A percentile compares a stretch with the other conserved stretches of the same genome.
phyloP scores from a whole-genome alignment of 805 yeast species.

The Candida peoriensis region DNA sequence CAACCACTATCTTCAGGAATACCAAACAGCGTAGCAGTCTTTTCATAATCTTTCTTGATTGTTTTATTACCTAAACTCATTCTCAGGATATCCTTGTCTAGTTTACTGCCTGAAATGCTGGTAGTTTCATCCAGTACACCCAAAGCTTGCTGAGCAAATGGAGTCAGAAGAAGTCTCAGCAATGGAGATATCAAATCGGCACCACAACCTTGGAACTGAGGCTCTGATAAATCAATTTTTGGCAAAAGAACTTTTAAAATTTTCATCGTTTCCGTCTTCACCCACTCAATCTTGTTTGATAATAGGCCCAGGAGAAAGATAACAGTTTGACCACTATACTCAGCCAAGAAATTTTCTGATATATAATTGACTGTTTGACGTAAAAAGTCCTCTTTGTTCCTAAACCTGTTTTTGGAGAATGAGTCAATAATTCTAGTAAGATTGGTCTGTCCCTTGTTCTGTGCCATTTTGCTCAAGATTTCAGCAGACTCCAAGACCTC shows the following conservation, averaged over 20 bases:
- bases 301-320: conserved; percentile 74
- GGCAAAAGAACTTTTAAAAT: conserved; percentile 72
- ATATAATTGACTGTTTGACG: conserved; percentile 73
- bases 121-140: conserved; percentile 86
- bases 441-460: conserved; percentile 46
- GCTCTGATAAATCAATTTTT: conserved; percentile 65
- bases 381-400: conserved; percentile 87
- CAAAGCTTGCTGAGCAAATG: conserved; percentile 81
- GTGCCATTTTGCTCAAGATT: conserved; percentile 58
- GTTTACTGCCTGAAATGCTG: conserved; percentile 80
- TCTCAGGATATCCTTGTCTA: conserved; percentile 87
- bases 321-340: conserved; percentile 66
- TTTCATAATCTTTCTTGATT: conserved; percentile 74
- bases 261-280: conserved; percentile 74
- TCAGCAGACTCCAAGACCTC: conserved; percentile 52
- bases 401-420: conserved; percentile 68
- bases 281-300: conserved; percentile 73
- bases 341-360: conserved; percentile 65
- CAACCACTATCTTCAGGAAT: conserved; percentile 95
- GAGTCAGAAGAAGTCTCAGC: conserved; percentile 72
- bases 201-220: conserved; percentile 83
- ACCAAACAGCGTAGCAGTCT: conserved; percentile 86
- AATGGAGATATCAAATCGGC: conserved; percentile 93
- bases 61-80: conserved; percentile 85
- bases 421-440: conserved; percentile 73